Base-by-base conservation (phyloP, 352 stramenopile genomes). In the Phytophthora sansomeana region DNA sequence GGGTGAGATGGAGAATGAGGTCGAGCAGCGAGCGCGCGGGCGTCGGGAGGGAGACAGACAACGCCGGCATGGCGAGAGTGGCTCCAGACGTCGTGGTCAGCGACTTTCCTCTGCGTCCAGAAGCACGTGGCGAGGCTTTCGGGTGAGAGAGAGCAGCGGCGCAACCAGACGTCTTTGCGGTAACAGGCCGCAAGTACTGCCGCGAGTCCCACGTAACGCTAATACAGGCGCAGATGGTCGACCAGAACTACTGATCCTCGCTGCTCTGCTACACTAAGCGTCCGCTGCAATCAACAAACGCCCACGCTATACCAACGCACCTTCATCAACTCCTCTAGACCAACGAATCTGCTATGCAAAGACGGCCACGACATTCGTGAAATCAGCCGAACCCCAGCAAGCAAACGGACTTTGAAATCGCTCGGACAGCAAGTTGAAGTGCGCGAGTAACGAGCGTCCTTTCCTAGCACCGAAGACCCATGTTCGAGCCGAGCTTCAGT, bases 1-100 rank as follows among this genome's bases (percentile, higher is more conserved):
- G 47, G 44, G 74, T 53, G 50, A 74, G 77, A 74, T 48, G 59
- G 46, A 74, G 59, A 77, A 68, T 77, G 65, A 70, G 30, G 50
- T 46, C 6, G 14, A 51, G 44, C 19, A 21, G 0, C 19, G 14
- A 33, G n/a, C n/a, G n/a, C n/a, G n/a, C n/a, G n/a, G n/a, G 38
- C 0, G 16, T 38, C 30, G 14, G 24, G 41, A 13, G 19, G 6
- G 13, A 13, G 32, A 11, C 47, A 29, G 56, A 55, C 39, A 57
- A 43, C 55, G 35, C 48, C 17, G 36, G 29, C 6, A 46, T 52
- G 17, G 46, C 48, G 41, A 30, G 51, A 29, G 38, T 21, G 51
- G 26, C 52, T 16, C 17, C 35, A 35, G 19, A 13, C 48, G 58
- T 64, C 41, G 39, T 49, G 33, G 47, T 44, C 54, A 60, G 47